These are phyloP conservation scores for Sophora flavescens DNA, from an alignment of 306 rosid species.

Conservation along the genomic window DNA sequence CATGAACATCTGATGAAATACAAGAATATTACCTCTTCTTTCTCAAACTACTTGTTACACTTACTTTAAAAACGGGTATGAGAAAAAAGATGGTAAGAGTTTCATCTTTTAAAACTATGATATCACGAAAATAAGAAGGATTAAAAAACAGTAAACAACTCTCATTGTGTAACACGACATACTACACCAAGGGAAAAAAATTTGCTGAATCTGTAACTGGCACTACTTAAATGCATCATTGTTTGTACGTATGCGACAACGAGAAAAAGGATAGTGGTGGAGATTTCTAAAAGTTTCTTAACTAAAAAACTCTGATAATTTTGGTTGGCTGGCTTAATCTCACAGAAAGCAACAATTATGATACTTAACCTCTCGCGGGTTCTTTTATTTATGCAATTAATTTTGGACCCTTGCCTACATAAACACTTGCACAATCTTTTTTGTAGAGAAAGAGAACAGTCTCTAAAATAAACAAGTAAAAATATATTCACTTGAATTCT, in stretches of 20 bases:
- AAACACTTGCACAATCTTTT: not conserved
- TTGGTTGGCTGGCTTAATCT: conserved; percentile 25
- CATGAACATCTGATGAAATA: too few relatives aligned
- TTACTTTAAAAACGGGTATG: too few relatives aligned
- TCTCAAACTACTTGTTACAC: too few relatives aligned
- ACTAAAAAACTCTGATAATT: conserved; percentile 6
- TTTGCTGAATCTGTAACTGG: not conserved
- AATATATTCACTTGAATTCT: too few relatives aligned
- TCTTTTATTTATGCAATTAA: conserved; percentile 1
- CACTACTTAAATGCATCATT: not conserved
- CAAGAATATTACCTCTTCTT: too few relatives aligned
- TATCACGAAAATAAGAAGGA: not conserved
- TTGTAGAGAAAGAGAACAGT: too few relatives aligned
- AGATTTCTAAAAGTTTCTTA: not conserved
- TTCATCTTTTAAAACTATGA: not conserved
- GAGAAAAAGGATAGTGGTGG: conserved; percentile 1
- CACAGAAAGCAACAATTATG: conserved; percentile 12
- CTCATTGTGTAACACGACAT: not conserved
- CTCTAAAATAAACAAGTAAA: too few relatives aligned
- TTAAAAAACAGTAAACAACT: not conserved
- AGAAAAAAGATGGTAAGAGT: too few relatives aligned
- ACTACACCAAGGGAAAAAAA: not conserved
- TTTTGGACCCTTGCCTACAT: conserved; percentile 9
- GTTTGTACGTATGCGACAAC: conserved; percentile 28
- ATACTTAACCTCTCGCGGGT: conserved; percentile 30